These are phyloP conservation scores for Steccherinum ochraceum DNA, from an alignment of 768 basidiomycete genomes.

Conservation along the genomic window DNA sequence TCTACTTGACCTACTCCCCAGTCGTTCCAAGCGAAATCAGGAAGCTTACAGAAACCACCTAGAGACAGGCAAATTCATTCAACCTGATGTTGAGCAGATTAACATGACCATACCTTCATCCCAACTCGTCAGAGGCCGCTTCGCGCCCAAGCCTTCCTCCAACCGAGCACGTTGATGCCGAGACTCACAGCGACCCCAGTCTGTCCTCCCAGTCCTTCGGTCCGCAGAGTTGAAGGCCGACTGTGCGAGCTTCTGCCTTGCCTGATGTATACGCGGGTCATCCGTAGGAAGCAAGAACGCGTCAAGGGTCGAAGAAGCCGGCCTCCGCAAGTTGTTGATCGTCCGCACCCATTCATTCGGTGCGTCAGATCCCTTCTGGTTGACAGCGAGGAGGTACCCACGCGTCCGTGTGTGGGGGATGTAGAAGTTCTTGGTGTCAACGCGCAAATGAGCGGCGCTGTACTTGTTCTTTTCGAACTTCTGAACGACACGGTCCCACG, in stretches of 20 bases:
- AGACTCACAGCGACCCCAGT: constrained; percentile 91
- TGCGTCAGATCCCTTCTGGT: constrained; percentile 52
- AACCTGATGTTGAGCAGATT: neutral
- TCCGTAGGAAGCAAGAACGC: constrained; percentile 89
- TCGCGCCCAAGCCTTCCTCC: constrained; percentile 75
- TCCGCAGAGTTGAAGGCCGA: constrained; percentile 61
- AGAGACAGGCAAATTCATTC: constrained; percentile 1
- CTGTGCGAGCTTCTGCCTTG: constrained; percentile 76
- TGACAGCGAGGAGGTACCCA: constrained; percentile 79
- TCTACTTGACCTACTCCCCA: constrained; percentile 93
- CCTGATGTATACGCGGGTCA: constrained; percentile 86
- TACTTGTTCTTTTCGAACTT: constrained; percentile 76
- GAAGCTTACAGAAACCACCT: constrained; percentile 81
- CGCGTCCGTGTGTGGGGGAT: constrained; percentile 93
- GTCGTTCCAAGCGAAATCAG: constrained; percentile 89
- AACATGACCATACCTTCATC: constrained; percentile 60
- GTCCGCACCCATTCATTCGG: constrained; percentile 64
- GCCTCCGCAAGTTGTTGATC: constrained; percentile 65
- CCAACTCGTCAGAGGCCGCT: constrained; percentile 88
- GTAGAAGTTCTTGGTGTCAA: constrained; percentile 87
- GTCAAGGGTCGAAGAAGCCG: constrained; percentile 85
- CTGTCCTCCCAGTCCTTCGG: constrained; percentile 65
- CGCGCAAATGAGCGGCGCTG: constrained; percentile 59
- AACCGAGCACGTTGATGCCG: constrained; percentile 84
- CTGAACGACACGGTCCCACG: constrained; percentile 72